Evolutionary conservation across 2,329 filamentous ascomycete species (phyloP), one percentile per base, ranked within the genome.

Genomic region (Malbranchea zuffiana): DNA sequence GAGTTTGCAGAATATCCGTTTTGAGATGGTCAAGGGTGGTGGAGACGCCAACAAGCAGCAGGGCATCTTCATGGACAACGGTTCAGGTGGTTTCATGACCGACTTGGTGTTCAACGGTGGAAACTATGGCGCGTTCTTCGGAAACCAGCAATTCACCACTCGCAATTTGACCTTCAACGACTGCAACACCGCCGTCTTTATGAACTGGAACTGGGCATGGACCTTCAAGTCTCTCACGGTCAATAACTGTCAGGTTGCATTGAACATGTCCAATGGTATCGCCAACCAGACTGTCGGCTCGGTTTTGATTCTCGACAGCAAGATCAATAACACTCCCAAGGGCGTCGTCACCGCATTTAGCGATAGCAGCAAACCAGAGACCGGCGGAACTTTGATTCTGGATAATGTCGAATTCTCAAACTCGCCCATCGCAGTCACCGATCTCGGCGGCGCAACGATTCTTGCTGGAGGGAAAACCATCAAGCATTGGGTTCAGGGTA

Each of bases 171-270:
- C 72, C 23, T 92, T 92, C 70, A 83, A 82, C 56, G 71, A 74
- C 58, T 87, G 82, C 66, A 72, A 83, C 53, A 92, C 83, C 2
- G 85, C 82, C 44, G 76, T 93, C 45, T 84, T 74, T 63, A 81
- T 90, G 77, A 86, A 86, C 67, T 93, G 85, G 85, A 83, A 88
- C 65, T 93, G 85, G 85, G 68, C 77, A 12, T 92, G 82, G 80
- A 76, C 79, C 29, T 75, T 90, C 61, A 84, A 88, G 55, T 80
- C 74, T 23, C 49, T 92, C 24, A 71, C 64, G 30, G 82, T 92
- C 60, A 77, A 84, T 57, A 75, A 80, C 55, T 83, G 80, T 54
- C 63, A 67, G n/a, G 62, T 87, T 25, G 85, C 82, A 38, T 66
- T 92, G 44, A 81, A 92, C 60, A 84, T 93, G 76, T 74, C 79